Conservation (phyloP, 2,329 filamentous ascomycete species). For the Aspergillus arachidicola region DNA sequence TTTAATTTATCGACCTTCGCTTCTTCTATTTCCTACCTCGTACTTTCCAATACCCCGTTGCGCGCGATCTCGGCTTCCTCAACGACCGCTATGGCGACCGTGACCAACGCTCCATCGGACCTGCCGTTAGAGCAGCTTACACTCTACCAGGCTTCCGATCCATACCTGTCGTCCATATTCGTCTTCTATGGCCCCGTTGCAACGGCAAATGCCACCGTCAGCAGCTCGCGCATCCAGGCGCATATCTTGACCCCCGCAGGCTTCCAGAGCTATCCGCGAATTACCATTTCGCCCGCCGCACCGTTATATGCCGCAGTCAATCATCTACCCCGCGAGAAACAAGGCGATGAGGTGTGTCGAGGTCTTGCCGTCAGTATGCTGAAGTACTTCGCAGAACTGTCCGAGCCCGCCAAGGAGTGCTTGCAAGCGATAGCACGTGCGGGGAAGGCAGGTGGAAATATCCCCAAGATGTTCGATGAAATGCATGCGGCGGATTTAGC, state of each 20-base stretch:
- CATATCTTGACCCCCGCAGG: constrained; percentile 90
- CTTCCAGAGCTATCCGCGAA: constrained; percentile 83
- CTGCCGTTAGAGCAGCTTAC: constrained; percentile 79
- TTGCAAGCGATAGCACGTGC: constrained; percentile 60
- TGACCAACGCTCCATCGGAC: constrained; percentile 72
- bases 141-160: constrained; percentile 88
- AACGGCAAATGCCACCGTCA: constrained; percentile 81
- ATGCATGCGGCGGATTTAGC: constrained; percentile 92
- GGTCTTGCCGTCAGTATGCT: constrained; percentile 88
- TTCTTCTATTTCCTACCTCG: constrained; percentile 10
- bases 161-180: constrained; percentile 76
- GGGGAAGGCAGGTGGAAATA: constrained; percentile 61
- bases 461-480: constrained; percentile 77
- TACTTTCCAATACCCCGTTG: constrained; percentile 11
- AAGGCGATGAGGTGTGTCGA: constrained; percentile 90
- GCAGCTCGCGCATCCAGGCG: constrained; percentile 90
- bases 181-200: constrained; percentile 92
- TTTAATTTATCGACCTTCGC: not conserved
- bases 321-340: constrained; percentile 86
- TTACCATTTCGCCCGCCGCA: constrained; percentile 91
- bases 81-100: constrained; percentile 72
- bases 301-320: constrained; percentile 88
- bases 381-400: constrained; percentile 91
- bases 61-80: constrained; percentile 14
- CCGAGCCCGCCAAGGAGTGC: constrained; percentile 71